Evolutionary conservation across 2,329 filamentous ascomycete genomes (phyloP), one percentile per base, ranked within the genome.

Genomic region (Capronia americana): DNA sequence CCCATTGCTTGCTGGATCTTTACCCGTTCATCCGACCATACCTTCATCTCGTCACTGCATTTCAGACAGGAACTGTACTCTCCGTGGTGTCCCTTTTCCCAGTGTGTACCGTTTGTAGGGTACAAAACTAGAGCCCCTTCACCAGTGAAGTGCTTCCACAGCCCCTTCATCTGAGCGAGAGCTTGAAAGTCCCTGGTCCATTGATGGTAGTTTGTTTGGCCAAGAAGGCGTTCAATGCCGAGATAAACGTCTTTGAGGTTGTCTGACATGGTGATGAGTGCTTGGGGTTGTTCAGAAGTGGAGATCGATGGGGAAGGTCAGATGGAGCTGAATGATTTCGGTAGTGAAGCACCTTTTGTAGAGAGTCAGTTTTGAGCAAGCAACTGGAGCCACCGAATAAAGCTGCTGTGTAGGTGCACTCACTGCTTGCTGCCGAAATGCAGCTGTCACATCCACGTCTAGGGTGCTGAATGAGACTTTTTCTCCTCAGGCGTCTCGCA

Each of bases 161-260:
- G n/a, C 2, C 41, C 41, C 41, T 46, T 46, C 41, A 46, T 46
- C 41, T 46, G 41, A n/a, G 41, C 41, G n/a, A 46, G 14, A 46
- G 41, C 41, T 46, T 46, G 41, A n/a, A 46, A 46, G 41, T 46
- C 41, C n/a, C n/a, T 14, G 41, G 41, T 46, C 41, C 41, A 46
- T 46, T 46, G 41, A 14, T 46, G 41, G 41, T 46, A 46, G 41
- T 46, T 46, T 14, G n/a, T 14, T 20, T 46, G 41, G 41, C 41
- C 41, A n/a, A 14, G 6, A 8, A 46, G 41, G 41, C 14, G 41
- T 20, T 46, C 44, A 3, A 46, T 17, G 17, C 20, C 20, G 44
- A 46, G 14, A 6, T 5, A 2, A 20, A 1, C 1, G 44, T 46
- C 17, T 10, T 46, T 20, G 17, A 46, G 1, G 17, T 7, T 17